A percentile compares a stretch with the other conserved stretches of the same genome.
These are phyloP conservation scores for Claviceps paspali DNA, from an alignment of 2,329 filamentous ascomycete genomes.

Conservation along the genomic window DNA sequence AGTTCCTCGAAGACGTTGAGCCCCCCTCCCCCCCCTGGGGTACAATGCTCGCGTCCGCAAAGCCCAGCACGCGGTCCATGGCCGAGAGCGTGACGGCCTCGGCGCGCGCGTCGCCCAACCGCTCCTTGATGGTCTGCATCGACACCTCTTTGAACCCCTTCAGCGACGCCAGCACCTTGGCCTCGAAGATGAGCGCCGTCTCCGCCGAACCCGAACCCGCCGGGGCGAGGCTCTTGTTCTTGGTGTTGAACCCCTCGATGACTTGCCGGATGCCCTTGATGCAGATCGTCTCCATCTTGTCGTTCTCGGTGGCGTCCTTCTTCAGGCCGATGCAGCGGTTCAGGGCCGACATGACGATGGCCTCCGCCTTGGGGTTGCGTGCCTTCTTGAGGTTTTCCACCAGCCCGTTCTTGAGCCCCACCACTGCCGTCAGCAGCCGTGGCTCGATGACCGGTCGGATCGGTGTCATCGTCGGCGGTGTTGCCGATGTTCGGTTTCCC, in stretches of 20 bases:
- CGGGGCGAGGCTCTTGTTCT: constrained; percentile 20
- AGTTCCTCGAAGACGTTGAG: constrained; percentile 11
- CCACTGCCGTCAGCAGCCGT: constrained; percentile 25
- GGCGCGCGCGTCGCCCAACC: constrained; percentile 25
- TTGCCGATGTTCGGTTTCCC: constrained; percentile 11
- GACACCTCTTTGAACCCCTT: constrained; percentile 31
- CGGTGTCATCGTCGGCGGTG: constrained; percentile 13
- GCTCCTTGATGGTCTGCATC: constrained; percentile 24
- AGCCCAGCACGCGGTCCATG: constrained; percentile 33
- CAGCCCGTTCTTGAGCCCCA: constrained; percentile 31
- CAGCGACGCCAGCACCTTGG: constrained; percentile 26
- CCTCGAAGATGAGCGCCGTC: constrained; percentile 19
- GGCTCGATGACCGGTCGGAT: constrained; percentile 27
- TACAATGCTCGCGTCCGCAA: constrained; percentile 28
- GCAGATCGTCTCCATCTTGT: constrained; percentile 31
- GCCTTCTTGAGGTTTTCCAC: constrained; percentile 29
- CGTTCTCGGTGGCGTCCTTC: constrained; percentile 26
- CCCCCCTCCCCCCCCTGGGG: constrained; percentile 19
- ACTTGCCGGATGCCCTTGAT: constrained; percentile 28
- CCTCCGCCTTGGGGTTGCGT: constrained; percentile 26
- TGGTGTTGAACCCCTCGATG: constrained; percentile 24
- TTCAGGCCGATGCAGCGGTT: constrained; percentile 36
- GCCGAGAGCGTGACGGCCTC: constrained; percentile 34
- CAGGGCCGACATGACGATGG: constrained; percentile 36
- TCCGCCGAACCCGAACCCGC: constrained; percentile 8